Evolutionary conservation across 345 rosid species (phyloP), one percentile per base, ranked within the genome.

Genomic region (Boechera divaricarpa): DNA sequence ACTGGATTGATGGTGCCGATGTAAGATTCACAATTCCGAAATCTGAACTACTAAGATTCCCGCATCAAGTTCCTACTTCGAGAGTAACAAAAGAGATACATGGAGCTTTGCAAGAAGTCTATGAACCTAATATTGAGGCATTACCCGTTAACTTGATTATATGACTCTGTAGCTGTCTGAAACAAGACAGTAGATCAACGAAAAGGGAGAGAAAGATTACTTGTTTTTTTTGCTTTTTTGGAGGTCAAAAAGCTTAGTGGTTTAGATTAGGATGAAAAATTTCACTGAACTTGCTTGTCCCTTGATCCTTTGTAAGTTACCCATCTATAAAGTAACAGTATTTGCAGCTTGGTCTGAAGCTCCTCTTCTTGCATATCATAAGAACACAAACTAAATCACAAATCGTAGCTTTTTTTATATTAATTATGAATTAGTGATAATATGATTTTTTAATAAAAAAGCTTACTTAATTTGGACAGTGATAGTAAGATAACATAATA

Each of bases 21-120:
- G 56, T 57, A 47, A 49, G 33, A 68, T 48, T 77, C 74, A 79
- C 64, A 65, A 84, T 92, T 69, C 80, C 77, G 32, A 77, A 84
- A 1, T 42, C 52, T 41, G 89, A 92, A 78, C 51, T 90, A 45
- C 79, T 81, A 26, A 85, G 92, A 71, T 92, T 92, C 70, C 82
- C 96, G 29, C 96, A 90, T 84, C 86, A 63, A 82, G 77, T 92
- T 78, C 91, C 91, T 7, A 90, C 89, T 21, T 77, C 76, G 60
- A 83, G 53, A 71, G 67, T 90, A 81, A 80, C 80, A 5, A 86
- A 88, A 8, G 85, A 88, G 69, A 89, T 85, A 4, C 78, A 76
- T 69, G 94, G 87, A 49, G 49, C 28, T 72, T 5, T 72, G 76
- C 16, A 57, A 59, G 44, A 48, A 13, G 88, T 87, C 52, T 87